A percentile compares a stretch with the other conserved stretches of the same genome.
These are phyloP conservation scores for Talaromyces verruculosus DNA, from an alignment of 2,329 filamentous ascomycete genomes.

Conservation along the genomic window DNA sequence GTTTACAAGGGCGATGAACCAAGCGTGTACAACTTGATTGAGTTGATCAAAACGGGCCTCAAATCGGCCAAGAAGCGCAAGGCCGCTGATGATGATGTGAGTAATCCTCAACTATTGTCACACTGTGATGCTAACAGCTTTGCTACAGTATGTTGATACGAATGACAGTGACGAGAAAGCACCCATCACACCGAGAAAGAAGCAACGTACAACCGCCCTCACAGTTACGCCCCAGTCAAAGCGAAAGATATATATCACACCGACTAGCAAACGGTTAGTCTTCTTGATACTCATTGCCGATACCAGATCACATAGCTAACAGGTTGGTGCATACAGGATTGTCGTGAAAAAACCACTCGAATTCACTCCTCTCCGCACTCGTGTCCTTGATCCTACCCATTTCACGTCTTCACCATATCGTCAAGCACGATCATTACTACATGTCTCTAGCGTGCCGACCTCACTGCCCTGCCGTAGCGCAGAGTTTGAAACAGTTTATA, in stretches of 20 bases:
- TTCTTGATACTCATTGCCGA: neutral
- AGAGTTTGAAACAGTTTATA: conserved; percentile 90
- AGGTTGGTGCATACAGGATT: conserved; percentile 46
- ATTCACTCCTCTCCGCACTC: conserved; percentile 91
- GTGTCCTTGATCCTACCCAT: conserved; percentile 72
- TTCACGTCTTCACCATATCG: conserved; percentile 85
- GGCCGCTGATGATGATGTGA: conserved; percentile 40
- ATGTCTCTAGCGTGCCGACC: conserved; percentile 88
- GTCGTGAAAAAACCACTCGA: conserved; percentile 84
- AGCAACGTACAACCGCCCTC: conserved; percentile 51
- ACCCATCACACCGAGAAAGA: conserved; percentile 58
- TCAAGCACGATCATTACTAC: conserved; percentile 80
- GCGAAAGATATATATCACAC: conserved; percentile 55
- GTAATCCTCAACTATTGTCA: conserved; percentile 17
- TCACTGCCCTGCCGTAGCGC: conserved; percentile 87
- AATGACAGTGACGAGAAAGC: conserved; percentile 34
- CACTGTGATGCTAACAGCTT: conserved; percentile 15
- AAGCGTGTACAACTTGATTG: conserved; percentile 65
- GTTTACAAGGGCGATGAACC: conserved; percentile 66
- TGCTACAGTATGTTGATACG: conserved; percentile 38
- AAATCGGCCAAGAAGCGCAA: conserved; percentile 64
- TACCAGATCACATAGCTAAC: conserved; percentile 20
- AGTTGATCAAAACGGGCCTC: conserved; percentile 63
- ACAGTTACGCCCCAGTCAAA: conserved; percentile 45
- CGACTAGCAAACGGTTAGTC: conserved; percentile 60